Base-by-base conservation (phyloP, 306 rosid species). In the Quercus berberidifolia region DNA sequence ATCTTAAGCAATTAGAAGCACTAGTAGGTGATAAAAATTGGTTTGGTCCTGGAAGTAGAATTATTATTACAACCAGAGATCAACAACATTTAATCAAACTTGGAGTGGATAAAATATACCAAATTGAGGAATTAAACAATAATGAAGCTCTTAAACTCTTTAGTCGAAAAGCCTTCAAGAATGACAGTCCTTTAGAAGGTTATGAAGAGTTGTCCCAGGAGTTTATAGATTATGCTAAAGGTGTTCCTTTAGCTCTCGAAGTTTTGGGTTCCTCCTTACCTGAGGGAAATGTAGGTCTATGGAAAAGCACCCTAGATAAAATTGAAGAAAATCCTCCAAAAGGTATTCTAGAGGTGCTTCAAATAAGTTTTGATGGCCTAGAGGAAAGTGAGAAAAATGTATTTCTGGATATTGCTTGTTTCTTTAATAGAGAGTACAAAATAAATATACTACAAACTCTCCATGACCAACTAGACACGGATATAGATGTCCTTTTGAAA, bases 391-490 rank as follows among this genome's bases (percentile, higher is more conserved):
- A 65, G n/a, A 65, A 65, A n/a, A 19, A 30, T 6, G 0, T 65
- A 30, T 65, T 65, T 30, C 0, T 65, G 0, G 71, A 65, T 15
- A 65, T 65, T 65, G 46, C 71, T 4, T 65, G 71, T 19, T 65
- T 65, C 33, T 28, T 65, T 11, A 28, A 13, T 2, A 43, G 71
- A 6, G 8, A 14, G 46, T 4, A 13, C 5, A 28, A 4, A 14
- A 31, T 6, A 25, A 14, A 19, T 4, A 30, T 30, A 10, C 20
- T 65, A 65, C 11, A 5, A 28, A 0, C 8, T 25, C 31, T 31
- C 31, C 19, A 35, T 10, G 14, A 25, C 46, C 6, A 5, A 4
- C 41, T 6, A 0, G 12, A 6, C 0, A 0, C 0, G 5, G 70
- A 35, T 25, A 6, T 30, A 17, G 31, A 28, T 10, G 0, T 30